Evolutionary conservation across 768 basidiomycete genomes (phyloP), one percentile per base, ranked within the genome.

Genomic region (Sutorius australiensis): DNA sequence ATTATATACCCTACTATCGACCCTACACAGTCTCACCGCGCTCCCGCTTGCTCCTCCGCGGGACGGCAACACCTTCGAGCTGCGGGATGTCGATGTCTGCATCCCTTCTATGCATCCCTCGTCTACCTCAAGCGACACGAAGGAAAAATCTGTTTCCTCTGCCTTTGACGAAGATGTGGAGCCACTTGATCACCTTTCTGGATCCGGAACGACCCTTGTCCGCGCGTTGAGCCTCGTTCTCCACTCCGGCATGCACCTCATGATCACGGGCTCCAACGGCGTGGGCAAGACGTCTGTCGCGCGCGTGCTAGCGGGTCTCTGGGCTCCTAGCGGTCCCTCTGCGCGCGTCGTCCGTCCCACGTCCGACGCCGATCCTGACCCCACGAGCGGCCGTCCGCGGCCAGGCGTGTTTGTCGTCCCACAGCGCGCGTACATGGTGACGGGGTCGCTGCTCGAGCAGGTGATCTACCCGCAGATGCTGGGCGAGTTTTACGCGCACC

Each of bases 241-340:
- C 49, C 69, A 61, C 33, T 74, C 78, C 14, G 89, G 90, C 3
- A 89, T 95, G 71, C 94, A 97, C 63, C 73, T 95, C 7, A 89
- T 97, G 83, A 92, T 97, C 58, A 95, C 92, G 0, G 95, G 94
- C 1, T 86, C 87, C 49, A 95, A 93, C 61, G 93, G 93, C 0
- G 91, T 94, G 2, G 93, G 93, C 0, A 95, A 97, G 74, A 92
- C 90, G 0, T 82, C 90, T 9, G 82, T 95, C 28, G 92, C 93
- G 2, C 80, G 95, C 6, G 87, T 98, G 8, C 72, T 97, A 9
- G 92, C 93, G 0, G 89, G 92, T 3, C 73, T 98, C 6, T 98
- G 95, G 95, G 84, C 86, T 0, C 79, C 85, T 3, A 71, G 73
- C 12, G 78, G 74, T 31, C 27, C 54, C n/a, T 59, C 46, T 32